Conservation (phyloP, 371 early-diverging fungal species). For the Quaeritorhiza haematococci region DNA sequence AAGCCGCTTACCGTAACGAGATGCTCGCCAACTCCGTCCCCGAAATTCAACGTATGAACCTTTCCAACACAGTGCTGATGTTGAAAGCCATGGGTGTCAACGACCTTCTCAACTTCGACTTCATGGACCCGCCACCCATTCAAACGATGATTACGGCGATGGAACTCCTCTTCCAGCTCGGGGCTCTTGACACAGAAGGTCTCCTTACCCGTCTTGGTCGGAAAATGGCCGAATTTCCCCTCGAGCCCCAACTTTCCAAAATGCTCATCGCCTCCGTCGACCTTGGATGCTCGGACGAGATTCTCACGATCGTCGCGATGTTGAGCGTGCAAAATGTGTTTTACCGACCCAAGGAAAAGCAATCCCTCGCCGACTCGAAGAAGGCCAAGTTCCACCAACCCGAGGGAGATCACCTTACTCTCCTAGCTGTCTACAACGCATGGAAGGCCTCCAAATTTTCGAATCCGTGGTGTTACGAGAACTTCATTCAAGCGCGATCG, state of each 20-base stretch:
- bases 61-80: constrained; percentile 84
- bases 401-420: constrained; percentile 95
- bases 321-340: constrained; percentile 88
- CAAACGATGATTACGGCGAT: constrained; percentile 89
- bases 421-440: constrained; percentile 91
- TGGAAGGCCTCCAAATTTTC: constrained; percentile 87
- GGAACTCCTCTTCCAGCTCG: constrained; percentile 87
- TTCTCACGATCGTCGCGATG: constrained; percentile 95
- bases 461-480: constrained; percentile 94
- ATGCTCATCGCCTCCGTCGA: constrained; percentile 89
- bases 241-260: constrained; percentile 89
- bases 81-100: constrained; percentile 96
- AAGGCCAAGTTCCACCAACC: constrained; percentile 97
- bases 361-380: constrained; percentile 86
- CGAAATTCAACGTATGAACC: constrained; percentile 96
- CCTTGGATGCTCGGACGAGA: constrained; percentile 90
- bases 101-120: constrained; percentile 91
- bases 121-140: constrained; percentile 96
- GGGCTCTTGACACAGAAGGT: constrained; percentile 92
- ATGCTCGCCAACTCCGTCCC: constrained; percentile 95
- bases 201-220: constrained; percentile 85
- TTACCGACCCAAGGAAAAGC: constrained; percentile 95
- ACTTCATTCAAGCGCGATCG: constrained; percentile 85
- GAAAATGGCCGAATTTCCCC: constrained; percentile 97
- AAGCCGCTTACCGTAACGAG: constrained; percentile 89